These are phyloP conservation scores for Plasmodium gaboni DNA, from an alignment of 169 alveolate species.

Conservation along the genomic window DNA sequence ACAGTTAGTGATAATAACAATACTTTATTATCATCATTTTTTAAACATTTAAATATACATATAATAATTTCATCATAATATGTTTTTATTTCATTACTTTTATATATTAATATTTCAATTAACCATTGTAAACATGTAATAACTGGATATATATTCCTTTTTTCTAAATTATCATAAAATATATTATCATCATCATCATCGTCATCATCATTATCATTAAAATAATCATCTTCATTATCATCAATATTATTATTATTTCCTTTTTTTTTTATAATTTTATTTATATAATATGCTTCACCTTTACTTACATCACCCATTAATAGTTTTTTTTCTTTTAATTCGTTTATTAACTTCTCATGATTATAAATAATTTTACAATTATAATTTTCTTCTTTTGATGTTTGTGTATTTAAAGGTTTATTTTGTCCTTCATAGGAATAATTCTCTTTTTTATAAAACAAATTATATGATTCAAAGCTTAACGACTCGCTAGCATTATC, in stretches of 20 bases:
- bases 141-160: slow-evolving; percentile 58
- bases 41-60: slow-evolving; percentile 53
- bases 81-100: slow-evolving; percentile 34
- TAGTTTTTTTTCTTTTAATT: slow-evolving; percentile 39
- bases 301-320: slow-evolving; percentile 24
- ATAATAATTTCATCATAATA: slow-evolving; percentile 45
- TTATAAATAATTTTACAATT: slow-evolving; percentile 11
- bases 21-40: slow-evolving; percentile 55
- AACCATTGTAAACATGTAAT: slow-evolving; percentile 71
- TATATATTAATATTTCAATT: slow-evolving; percentile 52
- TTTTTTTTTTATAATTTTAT: slow-evolving; percentile 1
- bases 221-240: background rate
- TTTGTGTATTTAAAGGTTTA: background rate
- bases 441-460: slow-evolving; percentile 12
- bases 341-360: slow-evolving; percentile 29
- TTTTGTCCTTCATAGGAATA: slow-evolving; percentile 12
- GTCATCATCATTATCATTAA: background rate
- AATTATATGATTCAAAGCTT: slow-evolving; percentile 30
- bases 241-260: background rate
- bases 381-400: background rate
- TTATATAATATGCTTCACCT: slow-evolving; percentile 59
- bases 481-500: slow-evolving; percentile 1
- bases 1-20: slow-evolving; percentile 59
- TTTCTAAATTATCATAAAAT: slow-evolving; percentile 46
- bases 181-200: slow-evolving; percentile 23